Percentiles rank a stretch among this genome's conserved stretches.
Conservation (phyloP, 345 rosid species). For the Limnanthes douglasii region DNA sequence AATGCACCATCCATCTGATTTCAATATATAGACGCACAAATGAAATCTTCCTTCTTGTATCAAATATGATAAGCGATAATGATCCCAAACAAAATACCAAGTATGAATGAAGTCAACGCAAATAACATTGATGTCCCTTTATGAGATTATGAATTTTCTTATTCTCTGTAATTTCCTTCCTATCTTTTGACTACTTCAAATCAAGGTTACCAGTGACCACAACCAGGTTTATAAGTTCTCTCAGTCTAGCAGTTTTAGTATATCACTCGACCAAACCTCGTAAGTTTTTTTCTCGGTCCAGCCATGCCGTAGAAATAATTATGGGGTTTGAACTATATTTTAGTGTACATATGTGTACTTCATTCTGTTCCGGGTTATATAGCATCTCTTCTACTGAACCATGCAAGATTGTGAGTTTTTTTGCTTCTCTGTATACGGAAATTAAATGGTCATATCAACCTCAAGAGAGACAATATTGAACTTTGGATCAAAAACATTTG, state of each 20-base stretch:
- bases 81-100: too few relatives aligned
- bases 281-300: constrained; percentile 61
- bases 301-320: constrained; percentile 75
- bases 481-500: constrained; percentile 75
- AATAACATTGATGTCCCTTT: constrained; percentile 25
- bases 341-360: constrained; percentile 44
- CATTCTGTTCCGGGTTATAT: constrained; percentile 43
- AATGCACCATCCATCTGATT: constrained; percentile 62
- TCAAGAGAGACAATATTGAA: constrained; percentile 81
- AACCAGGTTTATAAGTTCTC: constrained; percentile 63
- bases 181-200: constrained; percentile 49
- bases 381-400: constrained; percentile 53
- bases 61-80: too few relatives aligned
- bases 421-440: constrained; percentile 38
- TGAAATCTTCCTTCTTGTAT: too few relatives aligned
- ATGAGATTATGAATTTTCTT: constrained; percentile 58
- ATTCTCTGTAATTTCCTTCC: constrained; percentile 62
- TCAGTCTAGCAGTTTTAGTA: constrained; percentile 32
- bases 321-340: constrained; percentile 47
- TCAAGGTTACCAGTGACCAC: constrained; percentile 61
- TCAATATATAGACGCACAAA: too few relatives aligned
- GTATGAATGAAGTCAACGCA: too few relatives aligned
- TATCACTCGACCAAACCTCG: constrained; percentile 62
- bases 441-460: constrained; percentile 70
- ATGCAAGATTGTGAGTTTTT: constrained; percentile 49